Evolutionary conservation across 176 grass and related monocot genomes (phyloP), one percentile per base, ranked within the genome.

Genomic region (Eremochloa ophiuroides): DNA sequence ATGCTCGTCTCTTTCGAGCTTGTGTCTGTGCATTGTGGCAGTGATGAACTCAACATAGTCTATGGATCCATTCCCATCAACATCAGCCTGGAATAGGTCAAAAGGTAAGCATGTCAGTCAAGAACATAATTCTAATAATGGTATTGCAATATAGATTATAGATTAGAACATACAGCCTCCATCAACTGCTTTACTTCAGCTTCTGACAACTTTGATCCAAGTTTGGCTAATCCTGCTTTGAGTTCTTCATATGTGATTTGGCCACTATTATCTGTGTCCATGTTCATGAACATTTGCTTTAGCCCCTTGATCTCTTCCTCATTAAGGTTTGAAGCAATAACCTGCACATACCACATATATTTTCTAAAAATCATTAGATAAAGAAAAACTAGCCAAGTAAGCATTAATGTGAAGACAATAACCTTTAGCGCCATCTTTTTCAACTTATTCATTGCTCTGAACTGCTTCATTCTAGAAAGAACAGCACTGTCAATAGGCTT

Each of bases 401-500:
- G 10, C 23, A 88, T 69, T 14, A 74, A 30, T 5, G 56, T 62
- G 26, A 73, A 69, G 47, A 69, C 42, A 78, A 77, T 66, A 63
- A 98, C 97, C 93, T 99, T 99, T 28, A 99, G 80, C 76, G 97
- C 97, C 97, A 99, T 93, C 83, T 99, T 95, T 90, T 99, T 99
- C 42, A 99, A 89, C 74, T 99, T 99, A 86, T 99, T 99, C 93
- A 95, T 95, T 80, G 97, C 97, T 90, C 93, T 99, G 80, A 99
- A 95, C 75, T 99, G 97, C 58, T 99, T 99, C 97, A 99, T 99
- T 82, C 97, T 99, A 68, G 93, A 93, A 88, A 99, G 97, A 80
- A 99, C 97, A 42, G 93, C 97, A 71, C 89, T 99, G 65, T 95
- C 93, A 6, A 99, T 93, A 73, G 97, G 97, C 62, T 99, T 99